Conservation (phyloP, 2,329 filamentous ascomycete genomes). For the Penicillium sp. region DNA sequence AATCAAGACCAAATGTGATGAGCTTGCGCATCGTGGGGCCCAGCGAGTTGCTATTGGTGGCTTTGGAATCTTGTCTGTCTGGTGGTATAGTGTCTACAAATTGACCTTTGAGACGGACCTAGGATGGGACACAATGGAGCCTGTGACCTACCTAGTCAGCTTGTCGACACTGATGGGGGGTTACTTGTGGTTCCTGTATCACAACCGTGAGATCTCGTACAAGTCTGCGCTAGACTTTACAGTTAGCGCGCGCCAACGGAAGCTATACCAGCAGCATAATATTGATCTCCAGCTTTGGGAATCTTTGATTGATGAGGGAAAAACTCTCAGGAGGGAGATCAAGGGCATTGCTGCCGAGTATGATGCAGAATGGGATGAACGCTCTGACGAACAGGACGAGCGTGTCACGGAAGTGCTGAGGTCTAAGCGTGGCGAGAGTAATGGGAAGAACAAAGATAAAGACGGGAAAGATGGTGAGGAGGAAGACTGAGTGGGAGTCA, state of each 20-base stretch:
- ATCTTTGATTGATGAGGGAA: conserved; percentile 76
- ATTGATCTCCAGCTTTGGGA: conserved; percentile 82
- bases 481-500: conserved; percentile 26
- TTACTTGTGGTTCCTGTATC: conserved; percentile 92
- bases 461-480: conserved; percentile 35
- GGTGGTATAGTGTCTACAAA: conserved; percentile 81
- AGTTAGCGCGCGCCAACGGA: conserved; percentile 74
- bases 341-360: conserved; percentile 82
- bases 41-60: conserved; percentile 80
- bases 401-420: conserved; percentile 58
- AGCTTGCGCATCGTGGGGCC: conserved; percentile 74
- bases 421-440: conserved; percentile 51
- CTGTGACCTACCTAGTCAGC: conserved; percentile 87
- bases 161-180: conserved; percentile 83
- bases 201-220: conserved; percentile 88
- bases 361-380: conserved; percentile 87
- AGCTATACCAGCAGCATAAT: conserved; percentile 74
- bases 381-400: conserved; percentile 70
- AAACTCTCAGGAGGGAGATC: conserved; percentile 76
- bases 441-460: conserved; percentile 35
- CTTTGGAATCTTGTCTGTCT: conserved; percentile 71
- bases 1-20: conserved; percentile 81
- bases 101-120: conserved; percentile 71
- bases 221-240: conserved; percentile 85
- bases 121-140: conserved; percentile 91